Evolutionary conservation across 345 rosid species (phyloP).

Genomic region (Fremontodendron californicum): DNA sequence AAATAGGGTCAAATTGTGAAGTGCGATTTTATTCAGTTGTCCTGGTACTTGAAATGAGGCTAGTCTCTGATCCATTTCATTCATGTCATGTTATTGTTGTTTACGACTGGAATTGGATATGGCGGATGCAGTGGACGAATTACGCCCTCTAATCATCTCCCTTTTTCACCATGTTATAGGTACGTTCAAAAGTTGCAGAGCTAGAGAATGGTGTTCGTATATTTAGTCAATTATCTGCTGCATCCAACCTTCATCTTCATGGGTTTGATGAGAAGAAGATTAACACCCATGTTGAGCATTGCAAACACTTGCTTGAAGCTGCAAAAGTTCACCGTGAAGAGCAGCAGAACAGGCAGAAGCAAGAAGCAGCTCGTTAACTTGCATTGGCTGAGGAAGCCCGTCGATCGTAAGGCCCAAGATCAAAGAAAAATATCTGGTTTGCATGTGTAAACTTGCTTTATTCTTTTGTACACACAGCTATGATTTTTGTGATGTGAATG

Average conservation of each 20-base stretch:
- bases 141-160: background rate
- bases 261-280: conserved; percentile 95
- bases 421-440: conserved; percentile 86
- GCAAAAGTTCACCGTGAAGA: conserved; percentile 92
- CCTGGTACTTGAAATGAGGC: background rate
- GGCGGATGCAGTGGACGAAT: background rate
- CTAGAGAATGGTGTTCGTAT: conserved; percentile 89
- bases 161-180: conserved; percentile 37
- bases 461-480: background rate
- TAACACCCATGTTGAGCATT: conserved; percentile 89
- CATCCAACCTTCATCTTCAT: conserved; percentile 83
- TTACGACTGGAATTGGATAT: no score
- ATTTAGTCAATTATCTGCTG: conserved; percentile 79
- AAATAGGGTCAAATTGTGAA: background rate
- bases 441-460: conserved; percentile 9
- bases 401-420: conserved; percentile 93
- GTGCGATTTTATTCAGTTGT: background rate
- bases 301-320: conserved; percentile 83
- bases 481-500: background rate
- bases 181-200: conserved; percentile 84
- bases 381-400: conserved; percentile 97
- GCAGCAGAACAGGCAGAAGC: conserved; percentile 80
- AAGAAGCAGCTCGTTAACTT: conserved; percentile 89
- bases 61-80: background rate
- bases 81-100: background rate